Base-by-base conservation (phyloP, 2,329 filamentous ascomycete species). In the Alternaria postmessia region DNA sequence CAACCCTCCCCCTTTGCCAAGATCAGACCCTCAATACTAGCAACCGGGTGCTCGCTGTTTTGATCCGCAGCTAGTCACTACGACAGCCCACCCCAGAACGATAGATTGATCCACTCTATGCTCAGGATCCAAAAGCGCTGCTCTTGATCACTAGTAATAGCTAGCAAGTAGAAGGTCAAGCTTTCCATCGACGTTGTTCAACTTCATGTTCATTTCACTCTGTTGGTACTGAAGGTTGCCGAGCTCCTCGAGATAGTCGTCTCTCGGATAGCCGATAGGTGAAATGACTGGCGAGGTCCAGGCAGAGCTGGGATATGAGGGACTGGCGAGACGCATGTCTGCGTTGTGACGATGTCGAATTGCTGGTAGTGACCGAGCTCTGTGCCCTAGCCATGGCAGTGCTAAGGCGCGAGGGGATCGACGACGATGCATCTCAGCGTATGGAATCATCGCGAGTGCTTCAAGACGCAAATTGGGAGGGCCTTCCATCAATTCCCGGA, bases 271-370 rank as follows among this genome's bases (percentile, higher is more conserved):
- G n/a, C 12, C 8, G 1, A 43, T 44, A 1, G 57, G 51, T 1
- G 57, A 54, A 3, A 54, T 44, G 4, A 59, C 38, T 2, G 57
- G 57, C 20, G 51, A 43, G 1, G 43, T 30, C 51, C 51, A 49
- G 11, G 44, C 38, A 11, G 51, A 49, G 14, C 11, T 51, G 2
- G 51, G 11, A 9, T 43, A 22, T 1, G 11, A 7, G 9, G 51
- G 28, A 5, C 38, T 39, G 3, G 34, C 28, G 24, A 59, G n/a
- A 8, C 24, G 24, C 51, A 59, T 49, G 9, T 59, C 51, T 12
- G 43, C 44, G 8, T 46, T 43, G n/a, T 24, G 38, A 7, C 44
- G 51, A 49, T 32, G 57, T n/a, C 44, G 57, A 8, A 39, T 41
- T 11, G 9, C 44, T 36, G 51, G 57, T n/a, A 41, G 11, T 16